Base-by-base conservation (phyloP, 768 basidiomycete species). In the Amanita subjunquillea region DNA sequence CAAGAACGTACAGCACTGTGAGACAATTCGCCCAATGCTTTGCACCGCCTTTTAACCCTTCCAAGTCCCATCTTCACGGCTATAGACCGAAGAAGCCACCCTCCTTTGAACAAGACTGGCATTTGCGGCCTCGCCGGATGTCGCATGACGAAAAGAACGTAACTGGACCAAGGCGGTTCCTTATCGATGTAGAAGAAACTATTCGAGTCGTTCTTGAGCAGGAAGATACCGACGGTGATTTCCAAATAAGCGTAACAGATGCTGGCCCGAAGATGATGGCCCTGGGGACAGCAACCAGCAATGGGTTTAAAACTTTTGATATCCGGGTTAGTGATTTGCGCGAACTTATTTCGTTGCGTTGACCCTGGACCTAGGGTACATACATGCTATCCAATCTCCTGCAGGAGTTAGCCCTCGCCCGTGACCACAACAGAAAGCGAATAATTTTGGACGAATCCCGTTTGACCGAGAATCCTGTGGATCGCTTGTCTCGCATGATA, bases 361-460 rank as follows among this genome's bases (percentile, higher is more conserved):
- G 51, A 41, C 45, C 54, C 53, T 56, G 55, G 50, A 60, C 13
- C 23, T 63, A 94, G 87, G 95, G 96, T 39, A 97, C 88, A n/a
- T 99, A 98, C 69, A 98, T 97, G 95, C 75, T 99, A 43, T 97
- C 95, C 10, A 98, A 97, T 68, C 80, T 99, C 23, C 77, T 99
- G n/a, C 95, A 99, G 73, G 95, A 99, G 65, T 85, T 99, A 44
- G 95, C 95, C 2, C 81, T 98, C 20, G 95, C 96, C 5, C 83
- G 91, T 7, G 95, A 98, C 63, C 93, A 95, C 67, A 86, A 87
- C 57, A 77, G 93, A 53, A 95, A 95, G 69, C 87, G 92, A 6
- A 96, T 99, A 63, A 91, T 99, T 17, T 83, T 99, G n/a, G 96
- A 99, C 60, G 96, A 99, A 67, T 85, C 91, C n/a, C 87, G 95